Base-by-base conservation (phyloP, 495 filamentous ascomycete genomes). In the Rostrohypoxylon terebratum region DNA sequence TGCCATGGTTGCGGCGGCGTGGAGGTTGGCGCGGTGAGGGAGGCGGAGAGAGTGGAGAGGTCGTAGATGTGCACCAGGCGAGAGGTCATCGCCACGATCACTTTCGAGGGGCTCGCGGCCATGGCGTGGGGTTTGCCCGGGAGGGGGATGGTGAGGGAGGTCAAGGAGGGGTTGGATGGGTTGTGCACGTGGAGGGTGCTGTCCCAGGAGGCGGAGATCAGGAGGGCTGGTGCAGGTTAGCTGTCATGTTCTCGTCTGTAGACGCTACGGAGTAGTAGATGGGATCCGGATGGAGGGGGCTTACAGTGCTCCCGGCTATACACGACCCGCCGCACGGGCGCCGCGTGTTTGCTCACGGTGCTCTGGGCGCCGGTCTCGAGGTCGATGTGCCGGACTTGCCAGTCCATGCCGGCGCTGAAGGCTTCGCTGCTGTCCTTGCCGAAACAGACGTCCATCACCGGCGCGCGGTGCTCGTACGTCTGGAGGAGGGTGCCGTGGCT, bases 81-180 rank as follows among this genome's bases (percentile, higher is more conserved):
- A 42, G 90, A 92, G n/a, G 94, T 92, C 95, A 98, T 98, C 59
- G 94, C 94, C 42, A 98, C 93, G 58, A 99, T 93, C 9, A 97
- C 86, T 73, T 94, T 96, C 33, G 92, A 91, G 14, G 92, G 83
- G 53, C 90, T 91, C 51, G 92, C 87, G 16, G 93, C 92, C 47
- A 98, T 80, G 18, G 94, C 94, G 83, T 96, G 96, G 20, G 92
- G 93, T 81, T 96, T 99, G 48, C 88, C 90, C 7, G 90, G 92
- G 62, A 95, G 90, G 1, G 83, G 83, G 64, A 97, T 86, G 53
- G 81, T 87, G 51, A 90, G 83, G 5, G 86, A 87, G 50, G 69
- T 65, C 61, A 68, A 79, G 38, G 82, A 77, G 10, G 80, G 79
- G 71, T 78, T 74, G 59, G 73, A 72, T 51, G 89, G 84, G 71